These are phyloP conservation scores for Starmerella apis DNA, from an alignment of 805 yeast genomes.

Conservation along the genomic window DNA sequence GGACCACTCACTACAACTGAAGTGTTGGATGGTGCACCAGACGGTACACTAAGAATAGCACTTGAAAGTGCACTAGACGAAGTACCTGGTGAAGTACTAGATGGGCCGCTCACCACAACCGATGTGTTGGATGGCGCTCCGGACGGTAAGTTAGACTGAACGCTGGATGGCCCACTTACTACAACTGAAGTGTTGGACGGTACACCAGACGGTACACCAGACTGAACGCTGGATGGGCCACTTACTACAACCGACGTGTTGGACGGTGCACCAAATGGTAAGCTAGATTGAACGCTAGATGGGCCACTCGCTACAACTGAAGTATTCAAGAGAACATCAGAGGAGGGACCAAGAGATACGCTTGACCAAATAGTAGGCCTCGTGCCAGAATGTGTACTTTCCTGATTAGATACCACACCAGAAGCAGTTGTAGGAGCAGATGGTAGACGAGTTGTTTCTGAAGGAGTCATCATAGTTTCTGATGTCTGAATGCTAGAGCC, in stretches of 20 bases:
- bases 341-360: not conserved
- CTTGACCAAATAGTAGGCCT: not conserved
- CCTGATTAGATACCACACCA: too few relatives aligned
- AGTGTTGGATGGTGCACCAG: not conserved
- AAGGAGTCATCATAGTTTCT: too few relatives aligned
- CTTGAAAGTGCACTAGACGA: not conserved
- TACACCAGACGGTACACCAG: not conserved
- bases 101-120: not conserved
- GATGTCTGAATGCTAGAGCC: not conserved
- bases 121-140: not conserved
- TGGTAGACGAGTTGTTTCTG: too few relatives aligned
- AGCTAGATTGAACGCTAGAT: not conserved
- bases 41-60: not conserved
- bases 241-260: not conserved
- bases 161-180: not conserved
- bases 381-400: too few relatives aligned
- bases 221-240: not conserved
- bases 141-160: not conserved
- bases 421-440: too few relatives aligned
- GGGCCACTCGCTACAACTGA: too few relatives aligned
- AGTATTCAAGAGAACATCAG: too few relatives aligned
- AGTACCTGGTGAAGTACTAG: not conserved
- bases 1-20: not conserved
- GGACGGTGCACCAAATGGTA: not conserved
- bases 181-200: not conserved